These are phyloP conservation scores for Penicillium vulpinum DNA, from an alignment of 2,329 filamentous ascomycete species.

Conservation along the genomic window DNA sequence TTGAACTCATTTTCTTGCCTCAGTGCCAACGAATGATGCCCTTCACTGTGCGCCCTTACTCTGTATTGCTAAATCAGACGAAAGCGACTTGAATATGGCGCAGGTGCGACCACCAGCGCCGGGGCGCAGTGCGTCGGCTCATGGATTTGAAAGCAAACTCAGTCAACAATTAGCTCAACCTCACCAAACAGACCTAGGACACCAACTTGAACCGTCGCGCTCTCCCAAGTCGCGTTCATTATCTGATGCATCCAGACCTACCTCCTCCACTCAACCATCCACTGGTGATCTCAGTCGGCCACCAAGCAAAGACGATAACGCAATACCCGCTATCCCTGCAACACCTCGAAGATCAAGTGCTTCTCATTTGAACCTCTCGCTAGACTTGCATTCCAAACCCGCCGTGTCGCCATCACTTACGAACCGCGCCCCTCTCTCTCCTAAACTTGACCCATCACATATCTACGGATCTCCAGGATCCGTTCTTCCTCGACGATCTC, in stretches of 20 bases:
- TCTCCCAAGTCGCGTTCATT: slow-evolving; percentile 62
- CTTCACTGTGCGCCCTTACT: slow-evolving; percentile 4
- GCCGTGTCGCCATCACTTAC: slow-evolving; percentile 52
- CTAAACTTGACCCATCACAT: slow-evolving; percentile 80
- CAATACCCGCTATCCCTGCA: slow-evolving; percentile 56
- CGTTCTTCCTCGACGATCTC: slow-evolving; percentile 81
- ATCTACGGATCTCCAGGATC: slow-evolving; percentile 86
- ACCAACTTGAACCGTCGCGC: slow-evolving; percentile 25
- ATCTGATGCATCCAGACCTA: slow-evolving; percentile 63
- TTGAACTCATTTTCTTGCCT: background rate
- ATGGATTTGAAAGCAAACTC: slow-evolving; percentile 38
- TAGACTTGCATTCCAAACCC: slow-evolving; percentile 65
- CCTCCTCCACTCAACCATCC: slow-evolving; percentile 61
- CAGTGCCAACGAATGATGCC: slow-evolving; percentile 1
- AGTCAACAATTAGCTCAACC: slow-evolving; percentile 39
- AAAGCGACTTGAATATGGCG: slow-evolving; percentile 19
- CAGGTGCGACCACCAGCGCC: slow-evolving; percentile 22
- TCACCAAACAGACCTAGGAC: slow-evolving; percentile 16
- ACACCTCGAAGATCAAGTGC: slow-evolving; percentile 72
- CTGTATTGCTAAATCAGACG: slow-evolving; percentile 4
- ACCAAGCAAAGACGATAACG: slow-evolving; percentile 67
- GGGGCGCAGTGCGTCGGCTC: slow-evolving; percentile 20
- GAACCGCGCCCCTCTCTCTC: slow-evolving; percentile 71
- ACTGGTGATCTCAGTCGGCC: slow-evolving; percentile 53
- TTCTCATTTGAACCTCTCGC: slow-evolving; percentile 63